Evolutionary conservation across 2,329 filamentous ascomycete species (phyloP).

Genomic region (Stagonosporopsis rhizophila): DNA sequence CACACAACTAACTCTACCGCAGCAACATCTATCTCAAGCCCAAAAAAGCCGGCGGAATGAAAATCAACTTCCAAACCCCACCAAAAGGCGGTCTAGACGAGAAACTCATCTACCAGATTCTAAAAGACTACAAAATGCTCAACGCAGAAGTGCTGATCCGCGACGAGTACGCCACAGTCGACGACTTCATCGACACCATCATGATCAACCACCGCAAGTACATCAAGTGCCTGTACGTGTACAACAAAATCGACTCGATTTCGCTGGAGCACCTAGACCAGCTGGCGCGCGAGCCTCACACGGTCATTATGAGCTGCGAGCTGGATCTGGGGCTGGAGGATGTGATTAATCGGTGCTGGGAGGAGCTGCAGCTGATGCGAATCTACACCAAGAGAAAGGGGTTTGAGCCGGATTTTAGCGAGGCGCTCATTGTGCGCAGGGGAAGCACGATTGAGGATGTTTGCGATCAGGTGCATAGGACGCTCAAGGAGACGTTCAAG

Average conservation of each 20-base stretch:
- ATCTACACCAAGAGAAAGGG: slow-evolving; percentile 90
- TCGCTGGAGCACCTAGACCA: slow-evolving; percentile 92
- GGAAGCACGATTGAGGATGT: slow-evolving; percentile 95
- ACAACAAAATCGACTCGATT: slow-evolving; percentile 99
- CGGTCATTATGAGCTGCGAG: slow-evolving; percentile 97
- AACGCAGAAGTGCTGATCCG: slow-evolving; percentile 96
- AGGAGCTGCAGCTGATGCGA: slow-evolving; percentile 86
- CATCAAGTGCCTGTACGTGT: slow-evolving; percentile 92
- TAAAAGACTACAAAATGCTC: slow-evolving; percentile 97
- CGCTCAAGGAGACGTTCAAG: slow-evolving; percentile 97
- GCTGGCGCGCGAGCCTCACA: slow-evolving; percentile 89
- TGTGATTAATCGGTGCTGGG: slow-evolving; percentile 94
- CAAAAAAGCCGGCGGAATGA: slow-evolving; percentile 97
- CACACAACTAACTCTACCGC: slow-evolving; percentile 3
- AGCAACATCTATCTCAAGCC: slow-evolving; percentile 97
- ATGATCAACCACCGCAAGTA: slow-evolving; percentile 99
- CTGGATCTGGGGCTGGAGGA: slow-evolving; percentile 91
- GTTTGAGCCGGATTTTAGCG: slow-evolving; percentile 83
- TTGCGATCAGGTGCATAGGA: slow-evolving; percentile 92
- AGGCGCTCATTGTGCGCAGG: slow-evolving; percentile 90
- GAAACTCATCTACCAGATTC: slow-evolving; percentile 97
- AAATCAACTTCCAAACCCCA: slow-evolving; percentile 91
- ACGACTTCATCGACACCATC: slow-evolving; percentile 98
- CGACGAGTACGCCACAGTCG: slow-evolving; percentile 91
- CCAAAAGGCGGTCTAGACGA: slow-evolving; percentile 90